Percentiles rank a stretch among this genome's conserved stretches.
Evolutionary conservation across 495 filamentous ascomycete genomes (phyloP).

Genomic region (Aspergillus homomorphus): DNA sequence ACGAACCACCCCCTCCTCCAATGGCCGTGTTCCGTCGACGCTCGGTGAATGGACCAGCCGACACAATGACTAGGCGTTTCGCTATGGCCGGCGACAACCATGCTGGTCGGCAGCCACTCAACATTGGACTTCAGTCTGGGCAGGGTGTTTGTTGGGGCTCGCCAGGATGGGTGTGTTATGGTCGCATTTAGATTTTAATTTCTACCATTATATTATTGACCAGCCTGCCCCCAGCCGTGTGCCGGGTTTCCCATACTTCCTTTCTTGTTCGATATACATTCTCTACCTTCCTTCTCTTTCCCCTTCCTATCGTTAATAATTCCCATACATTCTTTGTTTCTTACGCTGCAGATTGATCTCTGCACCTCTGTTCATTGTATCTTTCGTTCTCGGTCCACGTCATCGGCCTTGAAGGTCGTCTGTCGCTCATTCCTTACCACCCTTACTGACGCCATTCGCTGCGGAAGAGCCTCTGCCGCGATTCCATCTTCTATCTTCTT

Average conservation of each 20-base stretch:
- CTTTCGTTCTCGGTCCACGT: constrained; percentile 2
- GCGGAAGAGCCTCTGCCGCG: not conserved
- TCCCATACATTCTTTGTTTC: constrained; percentile 20
- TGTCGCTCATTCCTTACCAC: constrained; percentile 12
- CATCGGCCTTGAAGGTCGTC: constrained; percentile 23
- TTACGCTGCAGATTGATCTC: constrained; percentile 21
- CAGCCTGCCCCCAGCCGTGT: constrained; percentile 5
- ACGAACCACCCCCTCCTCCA: constrained; percentile 1
- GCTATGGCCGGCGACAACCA: not conserved
- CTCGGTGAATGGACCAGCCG: constrained; percentile 4
- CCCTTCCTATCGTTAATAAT: not conserved
- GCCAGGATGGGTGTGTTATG: not conserved
- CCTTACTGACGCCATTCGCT: constrained; percentile 13
- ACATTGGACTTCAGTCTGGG: not conserved
- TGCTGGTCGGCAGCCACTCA: not conserved
- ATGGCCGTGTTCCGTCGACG: constrained; percentile 1
- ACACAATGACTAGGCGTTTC: constrained; percentile 4
- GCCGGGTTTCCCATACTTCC: constrained; percentile 14
- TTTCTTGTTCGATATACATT: constrained; percentile 8
- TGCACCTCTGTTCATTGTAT: constrained; percentile 14
- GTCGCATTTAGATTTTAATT: not conserved
- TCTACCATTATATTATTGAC: constrained; percentile 12
- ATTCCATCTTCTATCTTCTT: not conserved
- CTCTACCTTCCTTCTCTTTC: constrained; percentile 16
- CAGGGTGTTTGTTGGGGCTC: not conserved